Base-by-base conservation (phyloP, 768 basidiomycete species). In the Lactifluus piperatus region DNA sequence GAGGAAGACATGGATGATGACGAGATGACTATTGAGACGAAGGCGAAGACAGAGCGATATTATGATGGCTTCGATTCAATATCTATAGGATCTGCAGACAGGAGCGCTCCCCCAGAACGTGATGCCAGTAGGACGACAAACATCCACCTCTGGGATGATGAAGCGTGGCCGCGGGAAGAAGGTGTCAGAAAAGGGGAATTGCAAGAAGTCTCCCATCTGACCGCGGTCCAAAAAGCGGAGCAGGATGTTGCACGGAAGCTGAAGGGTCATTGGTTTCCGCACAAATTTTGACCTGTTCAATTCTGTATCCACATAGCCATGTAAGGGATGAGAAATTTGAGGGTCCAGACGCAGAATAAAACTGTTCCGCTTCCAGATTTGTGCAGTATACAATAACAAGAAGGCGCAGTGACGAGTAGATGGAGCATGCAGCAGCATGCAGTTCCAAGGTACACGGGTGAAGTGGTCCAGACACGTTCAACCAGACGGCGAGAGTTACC, bases 221-320 rank as follows among this genome's bases (percentile, higher is more conserved):
- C 56, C 13, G 71, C 71, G 37, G 61, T 81, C 24, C 70, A 74
- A 18, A 69, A 68, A n/a, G 80, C 75, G 6, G 88, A 89, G 69
- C 75, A 73, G 50, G 83, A 85, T 68, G 86, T 89, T 8, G 85
- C 77, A 13, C 79, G 71, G 56, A 69, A 65, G 48, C 68, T 89
- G 62, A 77, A 72, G 52, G 76, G 74, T 27, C 86, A 90, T 67
- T 90, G 88, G 88, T 72, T 76, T 26, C 87, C 84, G 0, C 80
- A 84, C 56, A 79, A 73, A 58, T 71, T 81, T 43, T 86, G 71
- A 68, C 67, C 58, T 53, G 13, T 45, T n/a, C 45, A 36, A 36
- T 56, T 20, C 29, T 32, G 22, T 24, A 26, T 26, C 49, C 22
- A 30, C 20, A 11, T 45, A 47, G 18, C 6, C 27, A n/a, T 60